Conservation (phyloP, 805 yeast species). For the Cyberlindnera maclurae region DNA sequence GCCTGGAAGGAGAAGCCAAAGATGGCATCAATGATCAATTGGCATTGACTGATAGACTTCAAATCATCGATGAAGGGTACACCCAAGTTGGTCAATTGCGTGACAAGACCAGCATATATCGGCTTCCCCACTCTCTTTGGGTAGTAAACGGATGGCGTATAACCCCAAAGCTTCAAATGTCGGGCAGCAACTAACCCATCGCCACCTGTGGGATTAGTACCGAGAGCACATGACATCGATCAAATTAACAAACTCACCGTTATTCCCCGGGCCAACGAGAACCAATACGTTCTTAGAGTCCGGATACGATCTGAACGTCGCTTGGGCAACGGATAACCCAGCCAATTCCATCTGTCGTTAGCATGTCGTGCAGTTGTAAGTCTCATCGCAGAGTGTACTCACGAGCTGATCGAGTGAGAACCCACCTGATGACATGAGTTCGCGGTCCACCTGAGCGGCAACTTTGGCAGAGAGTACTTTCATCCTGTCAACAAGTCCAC, state of each 20-base stretch:
- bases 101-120: slow-evolving; percentile 51
- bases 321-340: slow-evolving; percentile 89
- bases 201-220: slow-evolving; percentile 41
- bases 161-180: slow-evolving; percentile 77
- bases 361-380: neutral
- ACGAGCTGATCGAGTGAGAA: slow-evolving; percentile 75
- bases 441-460: slow-evolving; percentile 78
- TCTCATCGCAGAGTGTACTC: slow-evolving; percentile 11
- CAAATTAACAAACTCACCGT: slow-evolving; percentile 27
- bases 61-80: slow-evolving; percentile 46
- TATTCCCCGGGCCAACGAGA: slow-evolving; percentile 92
- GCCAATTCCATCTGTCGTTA: slow-evolving; percentile 77
- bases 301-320: slow-evolving; percentile 65
- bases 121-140: slow-evolving; percentile 60
- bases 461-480: slow-evolving; percentile 38
- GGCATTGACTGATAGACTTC: slow-evolving; percentile 23
- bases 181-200: slow-evolving; percentile 96
- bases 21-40: slow-evolving; percentile 64
- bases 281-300: slow-evolving; percentile 45
- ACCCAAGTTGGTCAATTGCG: slow-evolving; percentile 61
- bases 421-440: slow-evolving; percentile 79
- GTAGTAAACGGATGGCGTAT: slow-evolving; percentile 67
- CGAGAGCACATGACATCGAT: neutral
- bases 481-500: too few species aligned
- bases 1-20: slow-evolving; percentile 94